Base-by-base conservation (phyloP, 306 rosid genomes). In the Inga oerstediana region DNA sequence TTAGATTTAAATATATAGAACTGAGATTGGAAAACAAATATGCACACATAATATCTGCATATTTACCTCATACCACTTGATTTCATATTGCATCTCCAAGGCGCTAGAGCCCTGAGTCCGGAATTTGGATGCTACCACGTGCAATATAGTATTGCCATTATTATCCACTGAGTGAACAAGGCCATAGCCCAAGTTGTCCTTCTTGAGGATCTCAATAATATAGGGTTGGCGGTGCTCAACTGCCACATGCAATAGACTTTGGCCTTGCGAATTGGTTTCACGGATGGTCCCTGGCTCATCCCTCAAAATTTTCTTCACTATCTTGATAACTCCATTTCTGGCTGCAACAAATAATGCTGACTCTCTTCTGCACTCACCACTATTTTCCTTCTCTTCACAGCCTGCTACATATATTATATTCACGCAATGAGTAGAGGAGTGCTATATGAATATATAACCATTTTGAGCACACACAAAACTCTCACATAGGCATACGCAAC, bases 141-240 rank as follows among this genome's bases (percentile, higher is more conserved):
- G 30, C 30, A 27, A 27, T 27, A 27, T 27, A 27, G 30, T 27
- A 27, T 27, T 27, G 30, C 30, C 1, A 1, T 81, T 32, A 22
- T 67, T 81, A 0, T 89, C 92, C 64, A 5, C 0, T 2, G 10
- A 1, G 10, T 7, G 24, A 19, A 19, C 0, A 8, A 54, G 61
- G 3, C 56, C 20, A 4, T 2, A 49, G 7, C 10, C 0, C 11
- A 49, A 19, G 1, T 0, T 54, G 9, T 52, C n/a, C n/a, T 52
- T 5, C 7, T 2, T 4, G 59, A 52, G 22, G 8, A 4, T 0
- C 69, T 58, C 87, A 1, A 65, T 7, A 4, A 65, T 7, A 1
- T 81, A 82, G 32, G 90, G 85, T 30, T 91, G 97, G 41, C 93
- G 83, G 75, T 90, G 82, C 86, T 92, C 94, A 41, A 80, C 89